Evolutionary conservation across 352 stramenopile genomes (phyloP), one percentile per base, ranked within the genome.

Genomic region (Labyrinthula sp.): DNA sequence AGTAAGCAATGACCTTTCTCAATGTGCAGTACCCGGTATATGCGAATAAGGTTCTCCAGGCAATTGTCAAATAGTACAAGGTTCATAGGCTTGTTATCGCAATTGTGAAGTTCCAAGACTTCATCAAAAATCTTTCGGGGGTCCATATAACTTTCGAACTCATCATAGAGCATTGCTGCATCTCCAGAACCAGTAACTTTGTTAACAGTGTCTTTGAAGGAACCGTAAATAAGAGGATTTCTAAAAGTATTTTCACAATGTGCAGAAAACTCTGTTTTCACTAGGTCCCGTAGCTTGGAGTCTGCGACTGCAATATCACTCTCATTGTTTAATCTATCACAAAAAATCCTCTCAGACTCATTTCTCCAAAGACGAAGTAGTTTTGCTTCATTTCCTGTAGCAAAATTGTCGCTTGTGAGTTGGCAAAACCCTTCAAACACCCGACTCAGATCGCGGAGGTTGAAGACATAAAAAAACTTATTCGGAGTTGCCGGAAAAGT

Each of bases 381-480:
- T 7, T 10, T 10, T 6, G 18, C 45, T 12, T 24, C 35, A 9
- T 47, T 35, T 12, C 45, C 45, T n/a, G n/a, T n/a, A 17, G 46
- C 45, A 25, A 93, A 64, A 5, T 62, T 61, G 52, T 93, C 81
- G 0, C 72, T 65, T 0, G 79, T 93, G 6, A 76, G 76, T 57
- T 89, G 79, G 40, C 80, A 94, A 9, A 93, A 62, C 5, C 82
- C 82, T 61, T 94, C 79, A 33, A 79, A 92, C 1, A 94, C 79
- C 6, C 82, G 71, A 0, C 73, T 79, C 9, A 94, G 58, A 46
- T 94, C 82, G 0, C 82, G 69, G n/a, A 94, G 61, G 30, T 93
- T 94, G 59, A 94, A 94, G 38, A 92, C 91, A 59, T 92, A 92
- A 58, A 92, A 81, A 40, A 92, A 92, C 48, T 92, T 92, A 25